Conservation (phyloP, 1,139 yeast genomes). For the Pichia sp. region DNA sequence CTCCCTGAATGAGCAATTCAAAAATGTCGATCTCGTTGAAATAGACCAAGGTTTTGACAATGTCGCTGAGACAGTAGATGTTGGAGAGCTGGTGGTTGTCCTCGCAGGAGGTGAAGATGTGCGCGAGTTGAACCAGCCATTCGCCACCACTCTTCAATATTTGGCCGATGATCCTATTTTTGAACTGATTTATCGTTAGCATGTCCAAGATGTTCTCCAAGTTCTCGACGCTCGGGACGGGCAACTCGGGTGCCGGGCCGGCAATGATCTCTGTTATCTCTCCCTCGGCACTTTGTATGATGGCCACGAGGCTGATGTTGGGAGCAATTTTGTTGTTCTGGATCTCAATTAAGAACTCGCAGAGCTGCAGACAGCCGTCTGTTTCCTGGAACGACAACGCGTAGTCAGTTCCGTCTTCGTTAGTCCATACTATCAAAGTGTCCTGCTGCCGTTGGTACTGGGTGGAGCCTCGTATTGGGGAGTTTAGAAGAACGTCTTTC, state of each 20-base stretch:
- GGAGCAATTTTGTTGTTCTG: constrained; percentile 61
- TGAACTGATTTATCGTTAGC: constrained; percentile 42
- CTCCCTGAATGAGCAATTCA: constrained; percentile 63
- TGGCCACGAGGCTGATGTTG: constrained; percentile 68
- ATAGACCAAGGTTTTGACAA: constrained; percentile 62
- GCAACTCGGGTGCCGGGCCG: constrained; percentile 74
- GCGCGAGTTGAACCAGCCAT: constrained; percentile 51
- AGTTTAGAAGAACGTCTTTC: constrained; percentile 56
- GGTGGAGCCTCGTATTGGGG: constrained; percentile 65
- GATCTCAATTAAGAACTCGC: constrained; percentile 71
- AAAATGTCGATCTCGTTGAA: constrained; percentile 68
- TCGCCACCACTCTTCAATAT: constrained; percentile 33
- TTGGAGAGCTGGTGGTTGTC: constrained; percentile 43
- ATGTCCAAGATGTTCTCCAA: constrained; percentile 51
- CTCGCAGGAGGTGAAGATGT: constrained; percentile 56
- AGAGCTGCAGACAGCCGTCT: constrained; percentile 79
- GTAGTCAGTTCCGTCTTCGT: constrained; percentile 67
- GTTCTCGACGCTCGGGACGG: constrained; percentile 46
- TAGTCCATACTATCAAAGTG: constrained; percentile 93
- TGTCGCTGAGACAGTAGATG: constrained; percentile 65
- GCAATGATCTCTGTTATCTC: constrained; percentile 75
- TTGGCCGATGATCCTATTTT: constrained; percentile 8
- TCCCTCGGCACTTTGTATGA: constrained; percentile 46
- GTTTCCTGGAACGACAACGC: constrained; percentile 92
- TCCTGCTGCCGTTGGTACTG: constrained; percentile 94